Base-by-base conservation (phyloP, 148 eudicot species). In the Rhododendron kiyosumense region DNA sequence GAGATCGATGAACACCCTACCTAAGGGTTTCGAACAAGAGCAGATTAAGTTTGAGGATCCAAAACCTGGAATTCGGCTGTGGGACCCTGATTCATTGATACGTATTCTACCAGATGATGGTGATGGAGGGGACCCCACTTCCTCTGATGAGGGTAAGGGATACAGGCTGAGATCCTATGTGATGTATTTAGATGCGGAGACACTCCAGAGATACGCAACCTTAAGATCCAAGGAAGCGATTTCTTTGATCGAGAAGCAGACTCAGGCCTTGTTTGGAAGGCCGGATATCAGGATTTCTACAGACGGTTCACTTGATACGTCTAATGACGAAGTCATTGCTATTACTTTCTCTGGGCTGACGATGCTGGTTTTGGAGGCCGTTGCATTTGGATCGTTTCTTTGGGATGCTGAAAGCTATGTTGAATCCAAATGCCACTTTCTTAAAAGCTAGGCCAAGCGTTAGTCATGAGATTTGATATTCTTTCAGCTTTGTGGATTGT, bases 321-420 rank as follows among this genome's bases (percentile, higher is more conserved):
- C 91, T 3, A 92, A 87, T 77, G 99, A 95, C 63, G 95, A 93
- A 83, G 86, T 89, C 3, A 57, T 93, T 41, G 85, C 92, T 28
- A 76, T 95, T 57, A 84, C 94, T 2, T 90, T 93, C 82, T 84
- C 93, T 5, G 99, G 98, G 18, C 84, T 95, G 90, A 91, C 93
- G 1, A 91, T 93, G 98, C 93, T 97, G 43, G 92, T 97, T 7
- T 74, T 97, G 84, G 99, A 97, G 87, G 99, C 99, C 7, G 96
- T 95, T 79, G 93, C 99, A 74, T 93, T 97, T 78, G 99, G 99
- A 4, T 95, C 99, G 2, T 95, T 97, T 88, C 86, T 97, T 59
- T 97, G 99, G 98, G 99, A 97, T 84, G 89, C 96, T 6, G 99
- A 97, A 91, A 92, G 93, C 54, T 92, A 93, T 89, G 93, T 92